Conservation (phyloP, 2,329 filamentous ascomycete genomes). For the Grosmannia huntii region DNA sequence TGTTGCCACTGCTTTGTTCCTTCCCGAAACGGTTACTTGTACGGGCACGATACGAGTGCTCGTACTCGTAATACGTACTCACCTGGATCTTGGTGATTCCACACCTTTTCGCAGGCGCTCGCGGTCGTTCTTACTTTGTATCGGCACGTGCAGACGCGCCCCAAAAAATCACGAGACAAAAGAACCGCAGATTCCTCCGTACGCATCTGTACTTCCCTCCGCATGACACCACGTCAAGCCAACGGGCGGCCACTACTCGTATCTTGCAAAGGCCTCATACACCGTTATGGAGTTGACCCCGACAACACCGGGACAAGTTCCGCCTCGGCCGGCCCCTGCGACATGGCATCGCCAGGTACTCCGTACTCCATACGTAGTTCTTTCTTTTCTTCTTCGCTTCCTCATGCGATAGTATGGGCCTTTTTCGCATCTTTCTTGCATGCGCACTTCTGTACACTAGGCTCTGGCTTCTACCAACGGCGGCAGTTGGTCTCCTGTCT, state of each 20-base stretch:
- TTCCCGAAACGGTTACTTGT: constrained; percentile 2
- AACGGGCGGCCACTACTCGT: neutral
- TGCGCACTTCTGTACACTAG: neutral
- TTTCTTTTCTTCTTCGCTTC: neutral
- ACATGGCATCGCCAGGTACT: neutral
- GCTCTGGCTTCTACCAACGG: constrained; percentile 2
- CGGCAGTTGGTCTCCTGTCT: constrained; percentile 5
- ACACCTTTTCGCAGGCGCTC: neutral
- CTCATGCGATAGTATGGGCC: neutral
- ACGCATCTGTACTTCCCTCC: neutral
- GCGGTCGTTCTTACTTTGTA: neutral
- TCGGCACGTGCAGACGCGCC: neutral
- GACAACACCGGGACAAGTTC: neutral
- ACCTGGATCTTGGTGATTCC: neutral
- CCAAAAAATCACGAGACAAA: neutral
- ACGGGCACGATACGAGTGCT: neutral
- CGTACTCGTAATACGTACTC: no score
- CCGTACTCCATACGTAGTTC: neutral
- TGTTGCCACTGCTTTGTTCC: constrained; percentile 1
- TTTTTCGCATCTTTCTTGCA: neutral
- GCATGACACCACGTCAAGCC: neutral
- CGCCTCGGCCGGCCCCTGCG: neutral
- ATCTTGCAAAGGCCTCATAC: neutral
- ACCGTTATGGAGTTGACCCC: neutral
- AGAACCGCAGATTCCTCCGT: neutral